Base-by-base conservation (phyloP, 108 stramenopile genomes). In the Discostella pseudostelligera region DNA sequence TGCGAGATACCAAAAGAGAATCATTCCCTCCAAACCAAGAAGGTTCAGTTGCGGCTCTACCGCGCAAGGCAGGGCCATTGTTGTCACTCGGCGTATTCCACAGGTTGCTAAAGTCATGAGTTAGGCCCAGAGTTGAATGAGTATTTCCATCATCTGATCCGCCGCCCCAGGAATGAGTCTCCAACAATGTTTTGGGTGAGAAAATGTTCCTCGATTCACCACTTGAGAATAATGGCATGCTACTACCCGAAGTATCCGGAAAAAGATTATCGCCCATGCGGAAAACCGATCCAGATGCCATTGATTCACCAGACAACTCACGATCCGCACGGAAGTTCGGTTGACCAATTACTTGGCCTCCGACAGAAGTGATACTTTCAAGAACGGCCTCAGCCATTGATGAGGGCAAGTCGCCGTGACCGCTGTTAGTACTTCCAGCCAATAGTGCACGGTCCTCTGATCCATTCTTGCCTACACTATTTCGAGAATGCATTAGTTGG, bases 31-130 rank as follows among this genome's bases (percentile, higher is more conserved):
- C 47, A 53, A 65, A 62, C 45, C 51, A 61, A 39, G 42, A 37
- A 47, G 76, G 76, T 17, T 69, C 76, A n/a, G 76, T 77, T 6
- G 62, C 62, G n/a, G 76, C 76, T 49, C 76, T 69, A 4, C 76
- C 76, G 13, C 76, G 68, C 16, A 60, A 22, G 56, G 43, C 66
- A 39, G 76, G 63, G 46, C 64, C 76, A 65, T 62, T 57, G 51
- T 62, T 57, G 51, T 45, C 25, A n/a, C 36, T 55, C 10, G 35
- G 29, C 47, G 56, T 55, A 50, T 67, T 77, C 76, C 69, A 77
- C 53, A 77, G 28, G 17, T 43, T 69, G 49, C 48, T 56, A 43
- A 77, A 77, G 62, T 77, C 76, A 42, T 70, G 51, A 39, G 64
- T 69, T 39, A 77, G 55, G 40, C 66, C 55, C 29, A 56, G 39